Evolutionary conservation across 2,329 filamentous ascomycete species (phyloP).

Genomic region (Sporothrix sp.): DNA sequence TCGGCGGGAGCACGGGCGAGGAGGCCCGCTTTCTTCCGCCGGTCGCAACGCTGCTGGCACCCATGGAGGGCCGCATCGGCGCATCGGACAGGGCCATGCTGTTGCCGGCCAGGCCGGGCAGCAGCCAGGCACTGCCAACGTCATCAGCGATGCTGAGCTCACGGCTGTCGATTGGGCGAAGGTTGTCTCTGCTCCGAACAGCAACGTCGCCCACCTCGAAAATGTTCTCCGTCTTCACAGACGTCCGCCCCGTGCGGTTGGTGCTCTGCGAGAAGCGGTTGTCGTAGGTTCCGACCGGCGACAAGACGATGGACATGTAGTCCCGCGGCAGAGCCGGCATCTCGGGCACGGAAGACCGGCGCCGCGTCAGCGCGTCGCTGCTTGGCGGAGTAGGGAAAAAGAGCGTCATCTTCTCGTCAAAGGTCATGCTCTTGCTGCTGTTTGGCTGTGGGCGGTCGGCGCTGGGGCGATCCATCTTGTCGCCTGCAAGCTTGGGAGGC

Average conservation of each 20-base stretch:
- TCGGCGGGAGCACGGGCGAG: conserved; percentile 38
- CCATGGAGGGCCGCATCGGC: conserved; percentile 15
- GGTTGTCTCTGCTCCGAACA: not conserved
- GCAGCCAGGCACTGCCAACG: conserved; percentile 29
- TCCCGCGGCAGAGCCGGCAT: conserved; percentile 31
- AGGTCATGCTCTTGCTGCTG: conserved; percentile 48
- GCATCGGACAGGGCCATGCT: conserved; percentile 8
- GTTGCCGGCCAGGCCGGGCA: conserved; percentile 26
- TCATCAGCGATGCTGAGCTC: conserved; percentile 26
- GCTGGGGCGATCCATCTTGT: not conserved
- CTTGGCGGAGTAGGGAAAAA: conserved; percentile 35
- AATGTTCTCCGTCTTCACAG: conserved; percentile 32
- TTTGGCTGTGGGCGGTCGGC: conserved; percentile 37
- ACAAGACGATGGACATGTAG: conserved; percentile 20
- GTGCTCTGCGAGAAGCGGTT: conserved; percentile 24
- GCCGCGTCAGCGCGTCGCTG: conserved; percentile 18
- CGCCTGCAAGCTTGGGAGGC: conserved; percentile 34
- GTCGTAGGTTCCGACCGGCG: conserved; percentile 18
- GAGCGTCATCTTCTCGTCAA: conserved; percentile 46
- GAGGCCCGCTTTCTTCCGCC: conserved; percentile 34
- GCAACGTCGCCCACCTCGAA: conserved; percentile 29
- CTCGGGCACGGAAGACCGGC: conserved; percentile 35
- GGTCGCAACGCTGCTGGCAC: not conserved
- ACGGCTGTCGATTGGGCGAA: conserved; percentile 6
- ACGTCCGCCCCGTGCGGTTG: conserved; percentile 29